phyloP scores from a whole-genome alignment of 805 yeast genomes.

The Lipomyces japonicus region DNA sequence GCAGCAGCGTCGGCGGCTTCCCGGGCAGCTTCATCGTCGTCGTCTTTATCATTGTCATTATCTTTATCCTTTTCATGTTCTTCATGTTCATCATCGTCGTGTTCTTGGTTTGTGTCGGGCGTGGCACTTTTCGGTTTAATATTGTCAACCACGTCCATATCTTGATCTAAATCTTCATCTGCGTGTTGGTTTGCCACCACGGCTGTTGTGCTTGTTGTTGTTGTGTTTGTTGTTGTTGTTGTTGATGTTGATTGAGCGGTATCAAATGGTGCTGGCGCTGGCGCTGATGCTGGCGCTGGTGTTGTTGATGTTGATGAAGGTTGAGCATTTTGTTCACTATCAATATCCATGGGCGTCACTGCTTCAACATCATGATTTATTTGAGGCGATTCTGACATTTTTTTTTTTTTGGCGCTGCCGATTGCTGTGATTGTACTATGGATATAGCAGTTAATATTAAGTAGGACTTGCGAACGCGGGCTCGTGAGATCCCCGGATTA shows the following conservation, averaged over 20 bases:
- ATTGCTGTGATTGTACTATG: too few species aligned
- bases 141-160: background rate
- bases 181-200: background rate
- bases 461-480: too few species aligned
- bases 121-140: too few species aligned
- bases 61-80: background rate
- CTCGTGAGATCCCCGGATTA: too few species aligned
- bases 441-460: too few species aligned
- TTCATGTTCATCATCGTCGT: slow-evolving; percentile 4
- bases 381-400: slow-evolving; percentile 13
- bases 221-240: too few species aligned
- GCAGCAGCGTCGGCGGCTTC: background rate
- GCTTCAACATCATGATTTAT: slow-evolving; percentile 19
- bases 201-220: too few species aligned
- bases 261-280: too few species aligned
- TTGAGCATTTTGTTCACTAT: slow-evolving; percentile 6
- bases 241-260: background rate
- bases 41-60: background rate
- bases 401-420: too few species aligned
- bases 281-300: slow-evolving; percentile 3
- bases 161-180: slow-evolving; percentile 4
- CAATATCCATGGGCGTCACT: slow-evolving; percentile 20
- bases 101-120: too few species aligned
- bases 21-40: slow-evolving; percentile 4
- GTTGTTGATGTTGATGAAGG: background rate